phyloP scores from a whole-genome alignment of 2,329 filamentous ascomycete genomes.

The Fusarium continuum region DNA sequence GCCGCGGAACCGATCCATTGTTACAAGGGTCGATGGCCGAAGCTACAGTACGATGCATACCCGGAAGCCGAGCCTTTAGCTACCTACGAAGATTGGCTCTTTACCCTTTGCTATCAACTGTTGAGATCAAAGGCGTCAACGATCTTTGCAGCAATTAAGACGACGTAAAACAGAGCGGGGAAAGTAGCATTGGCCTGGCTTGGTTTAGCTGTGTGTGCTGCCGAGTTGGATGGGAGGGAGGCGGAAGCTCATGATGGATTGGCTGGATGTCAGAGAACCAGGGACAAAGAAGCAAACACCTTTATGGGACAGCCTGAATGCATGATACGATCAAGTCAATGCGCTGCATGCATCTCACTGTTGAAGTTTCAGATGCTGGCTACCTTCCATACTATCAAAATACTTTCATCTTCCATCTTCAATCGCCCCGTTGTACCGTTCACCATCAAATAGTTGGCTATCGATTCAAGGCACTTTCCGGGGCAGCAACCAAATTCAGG shows the following conservation, averaged over 20 bases:
- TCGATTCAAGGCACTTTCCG: constrained; percentile 13
- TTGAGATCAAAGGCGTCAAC: background rate
- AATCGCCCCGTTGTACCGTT: background rate
- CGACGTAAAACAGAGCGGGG: constrained; percentile 34
- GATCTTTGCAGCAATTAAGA: background rate
- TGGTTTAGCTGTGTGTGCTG: constrained; percentile 2
- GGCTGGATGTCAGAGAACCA: constrained; percentile 2
- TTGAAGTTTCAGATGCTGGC: background rate
- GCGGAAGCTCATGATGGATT: constrained; percentile 12
- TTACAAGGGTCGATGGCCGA: background rate
- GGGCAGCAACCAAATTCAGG: constrained; percentile 17
- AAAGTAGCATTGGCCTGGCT: constrained; percentile 31
- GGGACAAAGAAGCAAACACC: background rate
- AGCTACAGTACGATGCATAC: background rate
- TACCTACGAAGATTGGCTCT: background rate
- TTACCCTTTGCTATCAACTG: background rate
- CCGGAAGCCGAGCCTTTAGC: background rate
- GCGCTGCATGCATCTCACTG: background rate
- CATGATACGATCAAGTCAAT: background rate
- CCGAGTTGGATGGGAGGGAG: constrained; percentile 11
- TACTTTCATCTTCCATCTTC: background rate
- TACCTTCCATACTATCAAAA: background rate
- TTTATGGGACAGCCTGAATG: background rate
- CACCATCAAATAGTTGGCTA: background rate
- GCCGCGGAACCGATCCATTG: background rate